Evolutionary conservation across 352 stramenopile species (phyloP).

Genomic region (Pythium monospermum): DNA sequence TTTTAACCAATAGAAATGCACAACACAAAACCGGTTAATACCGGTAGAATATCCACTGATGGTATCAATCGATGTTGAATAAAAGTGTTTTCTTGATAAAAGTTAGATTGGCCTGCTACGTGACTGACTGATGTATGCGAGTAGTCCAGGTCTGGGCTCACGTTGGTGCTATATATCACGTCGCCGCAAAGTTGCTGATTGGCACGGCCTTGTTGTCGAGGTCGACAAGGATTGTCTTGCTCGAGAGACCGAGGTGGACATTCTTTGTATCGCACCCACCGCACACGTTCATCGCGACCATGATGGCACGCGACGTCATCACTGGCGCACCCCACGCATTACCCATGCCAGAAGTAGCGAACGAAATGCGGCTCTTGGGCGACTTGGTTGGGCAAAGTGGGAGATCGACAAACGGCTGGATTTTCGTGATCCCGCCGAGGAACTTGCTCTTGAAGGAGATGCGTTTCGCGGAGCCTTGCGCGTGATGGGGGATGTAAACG

Average conservation of each 20-base stretch:
- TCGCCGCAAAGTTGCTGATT: too few relatives aligned
- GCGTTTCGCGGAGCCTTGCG: constrained; percentile 16
- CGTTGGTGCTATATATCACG: too few relatives aligned
- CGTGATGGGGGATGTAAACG: constrained; percentile 27
- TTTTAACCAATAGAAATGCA: too few relatives aligned
- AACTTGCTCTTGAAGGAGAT: constrained; percentile 6
- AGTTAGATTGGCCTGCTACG: too few relatives aligned
- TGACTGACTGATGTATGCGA: too few relatives aligned
- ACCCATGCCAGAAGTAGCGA: background rate
- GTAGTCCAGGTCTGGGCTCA: too few relatives aligned
- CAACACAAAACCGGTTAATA: too few relatives aligned
- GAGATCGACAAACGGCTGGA: constrained; percentile 7
- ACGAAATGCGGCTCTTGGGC: background rate
- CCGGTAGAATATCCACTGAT: too few relatives aligned
- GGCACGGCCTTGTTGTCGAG: background rate
- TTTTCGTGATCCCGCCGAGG: constrained; percentile 6
- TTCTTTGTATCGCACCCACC: constrained; percentile 7
- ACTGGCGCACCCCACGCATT: constrained; percentile 23
- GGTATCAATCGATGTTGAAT: too few relatives aligned
- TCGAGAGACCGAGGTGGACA: constrained; percentile 1
- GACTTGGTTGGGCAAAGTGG: background rate
- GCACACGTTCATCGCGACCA: constrained; percentile 18
- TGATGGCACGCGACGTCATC: constrained; percentile 3
- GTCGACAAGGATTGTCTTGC: constrained; percentile 7
- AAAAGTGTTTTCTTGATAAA: too few relatives aligned